Base-by-base conservation (phyloP, 1,139 yeast species). In the Blastobotrys petasosporus region DNA sequence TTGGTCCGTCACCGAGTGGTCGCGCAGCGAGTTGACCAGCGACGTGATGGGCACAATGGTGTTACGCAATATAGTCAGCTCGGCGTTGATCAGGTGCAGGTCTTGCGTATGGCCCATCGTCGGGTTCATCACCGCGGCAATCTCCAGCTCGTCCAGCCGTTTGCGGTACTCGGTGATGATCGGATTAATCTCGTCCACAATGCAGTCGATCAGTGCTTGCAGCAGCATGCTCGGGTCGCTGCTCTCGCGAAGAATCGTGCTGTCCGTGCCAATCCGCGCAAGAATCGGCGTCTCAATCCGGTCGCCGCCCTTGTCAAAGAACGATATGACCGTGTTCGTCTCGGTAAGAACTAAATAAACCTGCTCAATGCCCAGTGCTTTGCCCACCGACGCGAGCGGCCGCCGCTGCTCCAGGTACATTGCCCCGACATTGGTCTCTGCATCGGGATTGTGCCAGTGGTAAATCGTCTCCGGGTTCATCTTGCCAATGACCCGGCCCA, bases 151-250 rank as follows among this genome's bases (percentile, higher is more conserved):
- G 45, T 68, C 69, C 34, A 77, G 57, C 39, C 76, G 58, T 37
- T 70, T 62, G 42, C 77, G 69, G 57, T 77, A 82, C 8, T 78
- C 77, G 1, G 77, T 66, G n/a, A 84, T 70, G 37, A 82, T 75
- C 6, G 79, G 78, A 52, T 77, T 76, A 1, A 85, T 70, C 48
- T 80, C 63, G 57, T 80, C 82, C 7, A 76, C 79, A 20, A 70
- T 63, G 2, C 78, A 70, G 57, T 77, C 82, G n/a, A 77, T 55
- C 8, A 77, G 65, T 2, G 79, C 76, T 51, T 77, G 80, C 11
- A 76, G 63, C 32, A 77, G 61, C 17, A 75, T 66, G 0, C 77
- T 71, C 0, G 79, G 65, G 54, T 76, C 80, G 45, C 73, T 66
- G 0, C 77, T 68, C 38, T 72, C 74, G 39, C 80, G 60, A 35